phyloP scores from a whole-genome alignment of 2,329 filamentous ascomycete species.

The Botrytis byssoidea region DNA sequence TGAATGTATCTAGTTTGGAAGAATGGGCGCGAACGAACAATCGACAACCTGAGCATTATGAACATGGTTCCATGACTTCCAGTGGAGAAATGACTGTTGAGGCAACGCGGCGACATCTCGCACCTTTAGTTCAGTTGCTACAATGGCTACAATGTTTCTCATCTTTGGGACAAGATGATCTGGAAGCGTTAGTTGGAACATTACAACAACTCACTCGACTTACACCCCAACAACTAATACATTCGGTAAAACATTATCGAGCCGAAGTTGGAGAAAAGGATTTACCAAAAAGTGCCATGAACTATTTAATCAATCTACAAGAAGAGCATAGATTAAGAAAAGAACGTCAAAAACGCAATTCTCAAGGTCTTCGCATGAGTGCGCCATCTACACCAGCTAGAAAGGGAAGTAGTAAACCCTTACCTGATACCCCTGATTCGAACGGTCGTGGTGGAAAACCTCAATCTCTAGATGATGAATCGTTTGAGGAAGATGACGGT shows the following conservation, averaged over 20 bases:
- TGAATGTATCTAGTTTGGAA: slow-evolving; percentile 94
- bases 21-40: slow-evolving; percentile 96
- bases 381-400: slow-evolving; percentile 42
- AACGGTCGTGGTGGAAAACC: slow-evolving; percentile 41
- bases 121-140: slow-evolving; percentile 86
- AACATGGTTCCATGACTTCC: slow-evolving; percentile 82
- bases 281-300: slow-evolving; percentile 81
- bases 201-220: slow-evolving; percentile 84
- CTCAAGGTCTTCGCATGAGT: slow-evolving; percentile 45
- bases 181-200: slow-evolving; percentile 84
- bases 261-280: slow-evolving; percentile 94
- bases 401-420: slow-evolving; percentile 45
- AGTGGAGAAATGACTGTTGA: slow-evolving; percentile 87
- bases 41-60: slow-evolving; percentile 90
- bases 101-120: slow-evolving; percentile 77
- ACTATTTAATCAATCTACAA: slow-evolving; percentile 79
- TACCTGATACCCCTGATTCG: slow-evolving; percentile 43
- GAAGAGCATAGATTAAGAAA: slow-evolving; percentile 66
- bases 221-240: slow-evolving; percentile 83
- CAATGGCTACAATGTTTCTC: slow-evolving; percentile 99
- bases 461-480: slow-evolving; percentile 30
- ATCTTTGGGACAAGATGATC: slow-evolving; percentile 78
- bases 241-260: slow-evolving; percentile 88
- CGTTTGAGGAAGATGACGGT: slow-evolving; percentile 58
- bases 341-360: slow-evolving; percentile 49